Evolutionary conservation across 2,329 filamentous ascomycete species (phyloP), one percentile per base, ranked within the genome.

Genomic region (Colletotrichum eleusines): DNA sequence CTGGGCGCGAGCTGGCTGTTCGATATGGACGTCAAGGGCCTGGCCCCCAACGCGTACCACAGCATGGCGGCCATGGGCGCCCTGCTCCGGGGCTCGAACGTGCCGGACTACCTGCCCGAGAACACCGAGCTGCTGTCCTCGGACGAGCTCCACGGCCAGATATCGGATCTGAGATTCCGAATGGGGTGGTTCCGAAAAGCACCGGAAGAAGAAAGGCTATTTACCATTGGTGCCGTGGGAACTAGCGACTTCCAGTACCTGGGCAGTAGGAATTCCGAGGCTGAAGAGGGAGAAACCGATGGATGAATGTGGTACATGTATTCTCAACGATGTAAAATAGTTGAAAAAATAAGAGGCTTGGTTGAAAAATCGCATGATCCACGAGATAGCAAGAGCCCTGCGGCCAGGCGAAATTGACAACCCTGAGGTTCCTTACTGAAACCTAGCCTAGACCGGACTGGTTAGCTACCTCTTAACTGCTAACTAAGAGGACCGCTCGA

Each of bases 11-110:
- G n/a, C 1, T 11, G 44, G 16, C 40, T 33, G 26, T 33, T 65
- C 6, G 54, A 35, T 28, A 54, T 59, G 66, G 60, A 69, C 35
- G 66, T 59, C 5, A 53, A 53, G 20, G 66, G 61, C 5, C 35
- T 69, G n/a, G 66, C 66, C 20, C 66, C 66, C 9, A 61, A 58
- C 4, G 51, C 42, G 1, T 69, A 44, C 3, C 42, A 51, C 5
- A 65, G 66, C 35, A 50, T 64, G 18, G 42, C 18, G 2, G n/a
- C 38, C 18, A 59, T 53, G 44, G 31, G 35, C 31, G 35, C 48
- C 4, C 38, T 69, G 33, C 38, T 69, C 4, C 38, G 18, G 1
- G 66, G 55, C n/a, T 65, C 60, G 4, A 69, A 69, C 35, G 35
- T 44, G 2, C 14, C 38, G 28, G 38, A 33, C 6, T 11, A 59